A percentile compares a stretch with the other conserved stretches of the same genome.
These are phyloP conservation scores for Quercus engelmannii DNA, from an alignment of 306 rosid genomes.

Conservation along the genomic window DNA sequence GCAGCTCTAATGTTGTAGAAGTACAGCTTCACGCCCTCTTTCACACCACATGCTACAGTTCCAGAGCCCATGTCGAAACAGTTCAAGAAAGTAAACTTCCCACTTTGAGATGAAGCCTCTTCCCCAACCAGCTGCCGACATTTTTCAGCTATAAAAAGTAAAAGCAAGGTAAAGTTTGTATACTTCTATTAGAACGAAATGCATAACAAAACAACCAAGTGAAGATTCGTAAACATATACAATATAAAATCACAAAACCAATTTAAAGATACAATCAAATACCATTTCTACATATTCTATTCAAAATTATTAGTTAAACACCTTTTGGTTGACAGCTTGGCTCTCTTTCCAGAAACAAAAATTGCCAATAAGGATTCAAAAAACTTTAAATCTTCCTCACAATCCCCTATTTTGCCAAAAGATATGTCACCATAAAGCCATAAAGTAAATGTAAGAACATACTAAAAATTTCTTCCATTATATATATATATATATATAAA, in stretches of 20 bases:
- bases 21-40: slow-evolving; percentile 80
- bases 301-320: not conserved
- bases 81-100: slow-evolving; percentile 62
- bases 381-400: not conserved
- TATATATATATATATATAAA: not conserved
- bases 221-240: not conserved
- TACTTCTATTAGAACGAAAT: not conserved
- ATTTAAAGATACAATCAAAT: not conserved
- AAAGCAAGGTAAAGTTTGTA: not conserved
- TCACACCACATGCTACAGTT: slow-evolving; percentile 64
- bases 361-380: not conserved
- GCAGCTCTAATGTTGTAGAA: slow-evolving; percentile 59
- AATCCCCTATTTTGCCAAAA: not conserved
- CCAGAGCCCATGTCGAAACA: slow-evolving; percentile 78
- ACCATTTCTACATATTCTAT: not conserved
- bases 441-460: not conserved
- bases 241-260: not conserved
- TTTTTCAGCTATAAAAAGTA: slow-evolving; percentile 64
- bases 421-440: too few relatives aligned
- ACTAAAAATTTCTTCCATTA: not conserved
- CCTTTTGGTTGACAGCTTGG: not conserved
- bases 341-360: not conserved
- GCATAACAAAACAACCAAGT: slow-evolving; percentile 6
- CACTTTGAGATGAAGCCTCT: slow-evolving; percentile 70
- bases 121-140: slow-evolving; percentile 84